Evolutionary conservation across 257 asterid genomes (phyloP), one percentile per base, ranked within the genome.

Genomic region (Plectranthus barbatus): DNA sequence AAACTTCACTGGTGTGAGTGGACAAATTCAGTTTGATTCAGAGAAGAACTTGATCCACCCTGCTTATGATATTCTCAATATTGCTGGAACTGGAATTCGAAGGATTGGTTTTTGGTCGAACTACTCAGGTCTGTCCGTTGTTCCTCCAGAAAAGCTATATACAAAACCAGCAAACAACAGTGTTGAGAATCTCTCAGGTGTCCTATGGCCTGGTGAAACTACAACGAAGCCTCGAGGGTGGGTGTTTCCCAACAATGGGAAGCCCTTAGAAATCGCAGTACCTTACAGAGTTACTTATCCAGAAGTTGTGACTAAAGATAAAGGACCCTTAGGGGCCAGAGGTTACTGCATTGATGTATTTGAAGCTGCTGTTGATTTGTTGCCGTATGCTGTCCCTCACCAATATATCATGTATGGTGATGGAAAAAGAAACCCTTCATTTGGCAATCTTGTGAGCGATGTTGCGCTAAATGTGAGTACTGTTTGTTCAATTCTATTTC

Each of bases 191-290:
- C 82, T 87, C 6, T 75, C 74, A 44, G 59, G 76, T 49, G 93
- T 74, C 23, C 64, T 87, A 53, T 87, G 95, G 95, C 95, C 95
- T 0, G 95, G 95, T 12, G 90, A 84, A 63, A 79, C 77, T 12
- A 69, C 84, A 5, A 37, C 13, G 6, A 77, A 53, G 70, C 95
- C 95, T 57, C 72, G 83, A 37, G 95, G 95, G 55, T 87, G 95
- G 95, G 95, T 87, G 46, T 87, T 87, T 61, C 93, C 95, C 0
- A 77, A 80, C 40, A 87, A 80, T 11, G 95, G 95, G 34, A 80
- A 68, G 77, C 84, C 88, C 29, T 66, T 87, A 49, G 69, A 39
- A 19, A 82, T 87, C 36, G 93, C 80, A 0, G 93, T 84, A 53
- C 95, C 95, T 19, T 55, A 80, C 53, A 71, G 93, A 64, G 64